Conservation (phyloP, 495 filamentous ascomycete genomes). For the Rhypophila decipiens region DNA sequence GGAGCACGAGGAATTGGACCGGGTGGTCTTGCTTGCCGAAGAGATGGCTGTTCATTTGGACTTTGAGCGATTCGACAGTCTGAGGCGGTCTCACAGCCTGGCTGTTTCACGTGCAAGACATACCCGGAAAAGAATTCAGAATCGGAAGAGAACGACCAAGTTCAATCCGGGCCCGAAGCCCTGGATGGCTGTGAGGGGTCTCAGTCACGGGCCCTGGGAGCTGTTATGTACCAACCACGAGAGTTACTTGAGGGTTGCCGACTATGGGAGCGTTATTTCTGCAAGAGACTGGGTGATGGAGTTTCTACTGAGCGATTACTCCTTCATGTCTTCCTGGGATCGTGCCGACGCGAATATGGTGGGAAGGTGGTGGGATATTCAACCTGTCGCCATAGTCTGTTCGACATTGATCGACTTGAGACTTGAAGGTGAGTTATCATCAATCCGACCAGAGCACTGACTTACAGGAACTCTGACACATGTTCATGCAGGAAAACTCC, state of each 20-base stretch:
- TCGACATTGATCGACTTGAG: conserved; percentile 11
- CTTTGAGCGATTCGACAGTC: neutral
- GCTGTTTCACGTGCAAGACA: conserved; percentile 5
- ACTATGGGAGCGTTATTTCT: conserved; percentile 1
- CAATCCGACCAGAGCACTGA: conserved; percentile 1
- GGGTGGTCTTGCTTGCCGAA: conserved; percentile 9
- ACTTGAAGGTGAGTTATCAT: conserved; percentile 6
- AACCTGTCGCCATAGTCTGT: conserved; percentile 11
- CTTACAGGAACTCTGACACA: no score
- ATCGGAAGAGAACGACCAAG: conserved; percentile 10
- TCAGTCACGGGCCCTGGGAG: conserved; percentile 15
- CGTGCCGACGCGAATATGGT: conserved; percentile 8
- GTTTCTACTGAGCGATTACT: conserved; percentile 13
- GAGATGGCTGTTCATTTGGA: no score
- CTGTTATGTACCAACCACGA: conserved; percentile 10
- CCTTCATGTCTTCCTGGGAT: conserved; percentile 15
- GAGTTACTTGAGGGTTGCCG: conserved; percentile 7
- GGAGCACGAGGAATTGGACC: conserved; percentile 12
- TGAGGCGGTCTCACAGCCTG: conserved; percentile 6
- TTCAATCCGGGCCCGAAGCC: conserved; percentile 10
- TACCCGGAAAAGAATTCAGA: neutral
- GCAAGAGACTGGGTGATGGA: conserved; percentile 11
- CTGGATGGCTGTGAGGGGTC: conserved; percentile 2
- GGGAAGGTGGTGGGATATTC: conserved; percentile 10
- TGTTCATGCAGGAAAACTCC: no score